Conservation (phyloP, 208 protist species). For the Trypanosoma caninum region DNA sequence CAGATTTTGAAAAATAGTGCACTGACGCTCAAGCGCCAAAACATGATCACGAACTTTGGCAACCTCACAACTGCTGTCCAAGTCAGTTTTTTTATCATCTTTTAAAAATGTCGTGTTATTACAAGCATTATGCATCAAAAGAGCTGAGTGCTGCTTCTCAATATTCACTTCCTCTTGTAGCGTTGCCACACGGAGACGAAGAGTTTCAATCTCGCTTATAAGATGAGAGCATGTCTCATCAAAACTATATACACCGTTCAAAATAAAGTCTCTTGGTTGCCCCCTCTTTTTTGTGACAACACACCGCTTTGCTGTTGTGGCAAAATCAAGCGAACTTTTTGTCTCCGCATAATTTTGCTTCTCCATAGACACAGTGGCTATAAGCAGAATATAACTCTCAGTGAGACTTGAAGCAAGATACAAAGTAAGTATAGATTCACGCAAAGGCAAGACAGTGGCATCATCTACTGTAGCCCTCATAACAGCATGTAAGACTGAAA, state of each 20-base stretch:
- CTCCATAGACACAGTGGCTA: constrained; percentile 69
- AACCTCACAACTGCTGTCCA: neutral
- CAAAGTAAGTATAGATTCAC: constrained; percentile 57
- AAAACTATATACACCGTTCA: constrained; percentile 14
- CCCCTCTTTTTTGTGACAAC: constrained; percentile 39
- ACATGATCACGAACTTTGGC: constrained; percentile 12
- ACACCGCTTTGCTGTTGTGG: constrained; percentile 45
- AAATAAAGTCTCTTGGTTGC: constrained; percentile 23
- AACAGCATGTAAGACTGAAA: constrained; percentile 84
- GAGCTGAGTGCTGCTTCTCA: constrained; percentile 13
- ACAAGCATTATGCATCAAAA: neutral
- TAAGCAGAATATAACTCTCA: constrained; percentile 66
- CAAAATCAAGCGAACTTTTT: constrained; percentile 71
- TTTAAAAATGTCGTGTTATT: neutral
- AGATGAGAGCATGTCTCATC: constrained; percentile 19
- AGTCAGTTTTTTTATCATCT: neutral
- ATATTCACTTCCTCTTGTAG: constrained; percentile 31
- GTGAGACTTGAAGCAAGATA: constrained; percentile 58
- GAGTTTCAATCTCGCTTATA: constrained; percentile 22
- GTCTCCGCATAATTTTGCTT: constrained; percentile 55
- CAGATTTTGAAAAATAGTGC: constrained; percentile 16
- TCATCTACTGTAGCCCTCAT: constrained; percentile 36
- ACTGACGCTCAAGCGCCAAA: constrained; percentile 19
- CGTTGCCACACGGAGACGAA: constrained; percentile 29
- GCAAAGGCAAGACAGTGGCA: constrained; percentile 34